Percentiles rank a stretch among this genome's conserved stretches.
These are phyloP conservation scores for Aspergillus japonicus DNA, from an alignment of 2,329 filamentous ascomycete genomes.

Conservation along the genomic window DNA sequence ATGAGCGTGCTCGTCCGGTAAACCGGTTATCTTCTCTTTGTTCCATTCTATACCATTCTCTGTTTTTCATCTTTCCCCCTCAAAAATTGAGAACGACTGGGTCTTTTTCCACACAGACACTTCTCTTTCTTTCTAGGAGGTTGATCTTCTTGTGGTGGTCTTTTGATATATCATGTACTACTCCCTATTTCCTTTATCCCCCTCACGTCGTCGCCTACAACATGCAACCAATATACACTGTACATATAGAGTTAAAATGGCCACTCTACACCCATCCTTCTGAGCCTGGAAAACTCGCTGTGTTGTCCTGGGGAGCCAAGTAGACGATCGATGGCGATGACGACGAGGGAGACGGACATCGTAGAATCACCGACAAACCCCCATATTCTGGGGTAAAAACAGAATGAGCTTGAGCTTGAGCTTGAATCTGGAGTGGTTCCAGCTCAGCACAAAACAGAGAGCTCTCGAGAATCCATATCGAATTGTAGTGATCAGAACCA, in stretches of 20 bases:
- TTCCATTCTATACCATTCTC: neutral
- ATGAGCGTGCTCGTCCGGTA: neutral
- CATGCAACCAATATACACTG: slow-evolving; percentile 26
- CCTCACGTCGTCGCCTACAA: slow-evolving; percentile 23
- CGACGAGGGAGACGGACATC: neutral
- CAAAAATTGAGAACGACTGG: neutral
- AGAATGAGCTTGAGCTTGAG: neutral
- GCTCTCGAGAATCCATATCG: neutral
- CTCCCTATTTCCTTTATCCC: slow-evolving; percentile 18
- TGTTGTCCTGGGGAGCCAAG: neutral
- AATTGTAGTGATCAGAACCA: neutral
- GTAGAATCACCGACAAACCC: neutral
- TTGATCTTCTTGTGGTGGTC: slow-evolving; percentile 25
- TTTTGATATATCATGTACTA: slow-evolving; percentile 34
- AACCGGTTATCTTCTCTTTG: slow-evolving; percentile 3
- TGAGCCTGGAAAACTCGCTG: neutral
- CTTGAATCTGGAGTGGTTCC: neutral
- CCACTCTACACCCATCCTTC: slow-evolving; percentile 20
- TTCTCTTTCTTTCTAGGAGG: slow-evolving; percentile 9
- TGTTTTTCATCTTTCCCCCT: neutral
- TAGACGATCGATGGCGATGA: neutral
- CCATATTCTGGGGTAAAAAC: neutral
- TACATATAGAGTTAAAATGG: slow-evolving; percentile 34
- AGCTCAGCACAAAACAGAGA: neutral
- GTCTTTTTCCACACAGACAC: neutral